Base-by-base conservation (phyloP, 2,329 filamentous ascomycete genomes). In the Juglanconis juglandina region DNA sequence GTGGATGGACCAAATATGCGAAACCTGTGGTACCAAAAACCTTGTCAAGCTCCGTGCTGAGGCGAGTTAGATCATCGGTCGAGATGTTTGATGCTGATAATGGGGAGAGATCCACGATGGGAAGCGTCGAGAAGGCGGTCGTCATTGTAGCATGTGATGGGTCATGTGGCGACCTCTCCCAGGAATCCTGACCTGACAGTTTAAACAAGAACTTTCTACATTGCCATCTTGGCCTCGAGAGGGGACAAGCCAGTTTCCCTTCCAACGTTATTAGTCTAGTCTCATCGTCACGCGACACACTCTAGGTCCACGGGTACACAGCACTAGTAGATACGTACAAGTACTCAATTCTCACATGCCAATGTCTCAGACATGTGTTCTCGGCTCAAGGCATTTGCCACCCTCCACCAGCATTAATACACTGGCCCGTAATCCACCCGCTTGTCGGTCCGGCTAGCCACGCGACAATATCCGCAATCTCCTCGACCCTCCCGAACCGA, bases 381-480 rank as follows among this genome's bases (percentile, higher is more conserved):
- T 5, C 10, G 9, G 17, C 3, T 67, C 50, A 68, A n/a, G 67
- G 66, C 66, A 68, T 66, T 1, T 59, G 61, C 62, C 55, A 64
- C 11, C 68, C 83, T 10, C 85, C 85, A 65, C 77, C 82, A 1
- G 80, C 82, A 63, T 77, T 80, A 24, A 87, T 76, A 0, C 77
- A 77, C 70, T 87, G 83, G 13, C 84, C 85, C 2, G 78, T 79
- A 9, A 82, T 70, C 81, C 80, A 83, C 13, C 74, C 63, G 35
- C 75, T 77, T 53, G 79, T 76, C 61, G 77, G 75, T 4, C 79
- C 76, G 14, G 81, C 81, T 60, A 88, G 67, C 73, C 78, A 85
- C 1, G 75, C 79, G 24, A 87, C 83, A 53, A 87, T 75, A 60
- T 79, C 76, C 1, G 82, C 81, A 53, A 87, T 73, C 68, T 87